These are phyloP conservation scores for Suillus bovinus DNA, from an alignment of 768 basidiomycete genomes.

Conservation along the genomic window DNA sequence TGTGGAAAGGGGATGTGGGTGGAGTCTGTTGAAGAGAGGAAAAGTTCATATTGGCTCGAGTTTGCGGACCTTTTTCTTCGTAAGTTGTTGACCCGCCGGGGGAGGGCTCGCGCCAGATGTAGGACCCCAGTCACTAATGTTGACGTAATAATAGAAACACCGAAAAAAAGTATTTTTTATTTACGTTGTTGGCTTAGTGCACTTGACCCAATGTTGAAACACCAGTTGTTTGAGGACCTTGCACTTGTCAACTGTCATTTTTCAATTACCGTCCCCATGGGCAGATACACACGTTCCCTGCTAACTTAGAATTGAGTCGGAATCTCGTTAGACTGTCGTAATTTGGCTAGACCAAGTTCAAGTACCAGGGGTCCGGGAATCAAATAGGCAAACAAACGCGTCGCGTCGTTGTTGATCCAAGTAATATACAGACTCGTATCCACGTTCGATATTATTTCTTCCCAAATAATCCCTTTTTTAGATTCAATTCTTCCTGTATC, in stretches of 20 bases:
- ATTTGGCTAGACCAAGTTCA: slow-evolving; percentile 4
- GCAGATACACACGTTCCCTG: slow-evolving; percentile 13
- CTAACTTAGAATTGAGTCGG: slow-evolving; percentile 3
- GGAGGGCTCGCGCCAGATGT: slow-evolving; percentile 19
- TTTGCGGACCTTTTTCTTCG: slow-evolving; percentile 53
- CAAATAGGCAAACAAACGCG: slow-evolving; percentile 48
- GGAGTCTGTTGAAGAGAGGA: slow-evolving; percentile 41
- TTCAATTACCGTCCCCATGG: background rate
- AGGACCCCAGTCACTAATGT: slow-evolving; percentile 28
- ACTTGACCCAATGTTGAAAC: background rate
- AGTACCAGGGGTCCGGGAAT: slow-evolving; percentile 20
- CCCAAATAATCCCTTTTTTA: background rate
- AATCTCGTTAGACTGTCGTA: slow-evolving; percentile 4
- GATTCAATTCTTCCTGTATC: background rate
- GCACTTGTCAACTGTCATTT: background rate
- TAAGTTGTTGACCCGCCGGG: slow-evolving; percentile 23
- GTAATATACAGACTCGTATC: background rate
- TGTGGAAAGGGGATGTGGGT: slow-evolving; percentile 26
- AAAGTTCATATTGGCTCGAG: slow-evolving; percentile 51
- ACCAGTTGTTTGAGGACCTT: background rate
- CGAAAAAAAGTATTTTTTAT: background rate
- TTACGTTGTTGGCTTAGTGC: too few species aligned
- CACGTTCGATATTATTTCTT: background rate
- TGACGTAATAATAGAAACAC: slow-evolving; percentile 18
- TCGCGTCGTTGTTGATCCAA: slow-evolving; percentile 39